phyloP scores from a whole-genome alignment of 768 basidiomycete species.

The Hygrocybe coccinea region DNA sequence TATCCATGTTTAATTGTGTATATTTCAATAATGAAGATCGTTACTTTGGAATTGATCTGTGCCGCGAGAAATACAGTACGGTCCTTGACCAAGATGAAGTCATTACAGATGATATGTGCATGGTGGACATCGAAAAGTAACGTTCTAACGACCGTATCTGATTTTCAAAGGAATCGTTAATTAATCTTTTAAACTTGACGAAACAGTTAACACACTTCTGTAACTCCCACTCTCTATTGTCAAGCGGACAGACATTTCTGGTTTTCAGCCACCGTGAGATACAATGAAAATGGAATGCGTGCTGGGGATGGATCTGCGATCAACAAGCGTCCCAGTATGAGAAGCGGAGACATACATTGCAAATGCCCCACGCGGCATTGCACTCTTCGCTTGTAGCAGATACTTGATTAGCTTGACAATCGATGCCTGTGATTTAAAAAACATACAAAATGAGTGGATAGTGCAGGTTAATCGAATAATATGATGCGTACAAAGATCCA shows the following conservation, averaged over 20 bases:
- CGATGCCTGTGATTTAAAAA: constrained; percentile 67
- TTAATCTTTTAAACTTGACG: background rate
- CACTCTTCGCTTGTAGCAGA: constrained; percentile 96
- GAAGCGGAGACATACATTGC: constrained; percentile 62
- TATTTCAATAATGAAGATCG: no score
- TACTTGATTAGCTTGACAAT: constrained; percentile 98
- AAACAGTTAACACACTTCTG: constrained; percentile 70
- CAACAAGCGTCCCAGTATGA: background rate
- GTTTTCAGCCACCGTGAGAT: constrained; percentile 99
- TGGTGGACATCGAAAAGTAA: background rate
- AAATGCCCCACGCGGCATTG: constrained; percentile 98
- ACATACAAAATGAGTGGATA: constrained; percentile 2
- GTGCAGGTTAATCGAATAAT: constrained; percentile 1
- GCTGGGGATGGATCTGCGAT: constrained; percentile 41
- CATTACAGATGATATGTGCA: no score
- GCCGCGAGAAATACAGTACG: no score
- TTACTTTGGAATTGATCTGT: no score
- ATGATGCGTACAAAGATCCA: constrained; percentile 86
- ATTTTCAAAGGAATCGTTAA: background rate
- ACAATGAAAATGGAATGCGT: constrained; percentile 99
- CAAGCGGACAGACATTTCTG: constrained; percentile 88
- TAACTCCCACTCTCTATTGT: constrained; percentile 95
- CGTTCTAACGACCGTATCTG: constrained; percentile 40
- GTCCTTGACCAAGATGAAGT: no score
- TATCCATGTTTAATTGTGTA: no score